Evolutionary conservation across 306 rosid species (phyloP).

Genomic region (Rosa multiflora): DNA sequence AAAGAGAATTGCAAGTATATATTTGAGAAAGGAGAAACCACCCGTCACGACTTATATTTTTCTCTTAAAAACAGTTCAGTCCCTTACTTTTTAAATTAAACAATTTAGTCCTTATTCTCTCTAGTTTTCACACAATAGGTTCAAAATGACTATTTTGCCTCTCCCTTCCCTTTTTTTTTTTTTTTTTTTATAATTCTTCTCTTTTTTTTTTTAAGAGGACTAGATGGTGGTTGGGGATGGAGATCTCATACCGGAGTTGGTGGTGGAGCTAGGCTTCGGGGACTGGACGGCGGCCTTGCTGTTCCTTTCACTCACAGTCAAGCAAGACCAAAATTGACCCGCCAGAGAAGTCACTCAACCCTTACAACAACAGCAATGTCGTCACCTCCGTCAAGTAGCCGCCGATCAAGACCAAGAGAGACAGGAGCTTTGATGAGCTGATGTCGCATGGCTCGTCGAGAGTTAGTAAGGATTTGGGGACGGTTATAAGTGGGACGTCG

Average conservation of each 20-base stretch:
- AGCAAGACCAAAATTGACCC: slow-evolving; percentile 56
- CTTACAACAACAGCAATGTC: slow-evolving; percentile 21
- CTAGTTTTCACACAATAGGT: no score
- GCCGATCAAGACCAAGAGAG: slow-evolving; percentile 18
- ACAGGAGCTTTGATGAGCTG: slow-evolving; percentile 63
- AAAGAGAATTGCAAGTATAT: slow-evolving; percentile 20
- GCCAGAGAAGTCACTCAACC: slow-evolving; percentile 28
- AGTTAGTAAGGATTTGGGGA: slow-evolving; percentile 41
- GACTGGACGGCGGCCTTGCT: no score
- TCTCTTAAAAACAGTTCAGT: no score
- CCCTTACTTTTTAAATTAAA: no score
- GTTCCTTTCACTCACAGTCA: slow-evolving; percentile 19
- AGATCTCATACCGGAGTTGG: no score
- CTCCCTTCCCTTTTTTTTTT: no score
- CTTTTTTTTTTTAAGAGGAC: no score
- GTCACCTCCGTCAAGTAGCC: slow-evolving; percentile 47
- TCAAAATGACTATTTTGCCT: no score
- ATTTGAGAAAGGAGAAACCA: background rate
- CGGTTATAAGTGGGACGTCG: slow-evolving; percentile 26
- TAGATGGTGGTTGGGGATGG: no score
- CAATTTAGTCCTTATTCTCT: no score
- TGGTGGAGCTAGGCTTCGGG: no score
- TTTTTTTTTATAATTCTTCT: no score
- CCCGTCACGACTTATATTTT: rapidly evolving
- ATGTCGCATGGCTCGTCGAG: slow-evolving; percentile 49